Evolutionary conservation across 2,329 filamentous ascomycete genomes (phyloP).

Genomic region (Curvularia sp.): DNA sequence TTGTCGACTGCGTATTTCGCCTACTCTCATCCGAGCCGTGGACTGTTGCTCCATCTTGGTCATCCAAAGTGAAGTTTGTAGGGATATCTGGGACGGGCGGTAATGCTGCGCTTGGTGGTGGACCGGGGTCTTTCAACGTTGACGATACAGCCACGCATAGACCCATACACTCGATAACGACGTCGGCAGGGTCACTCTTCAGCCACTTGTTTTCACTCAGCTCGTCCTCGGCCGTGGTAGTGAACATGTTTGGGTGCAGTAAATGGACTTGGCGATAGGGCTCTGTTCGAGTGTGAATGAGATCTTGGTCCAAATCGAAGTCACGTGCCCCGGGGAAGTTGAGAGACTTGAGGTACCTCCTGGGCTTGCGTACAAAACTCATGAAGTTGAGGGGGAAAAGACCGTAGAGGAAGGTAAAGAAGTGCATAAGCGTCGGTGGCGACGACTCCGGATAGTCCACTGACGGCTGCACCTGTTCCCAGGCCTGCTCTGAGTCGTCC

Average conservation of each 20-base stretch:
- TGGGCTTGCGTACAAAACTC: conserved; percentile 83
- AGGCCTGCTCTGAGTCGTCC: conserved; percentile 52
- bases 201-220: conserved; percentile 80
- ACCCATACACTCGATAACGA: conserved; percentile 79
- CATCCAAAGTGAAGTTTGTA: conserved; percentile 44
- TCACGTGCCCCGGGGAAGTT: conserved; percentile 74
- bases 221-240: conserved; percentile 78
- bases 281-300: conserved; percentile 79
- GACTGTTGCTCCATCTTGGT: conserved; percentile 37
- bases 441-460: conserved; percentile 62
- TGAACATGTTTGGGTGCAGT: conserved; percentile 85
- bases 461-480: conserved; percentile 70
- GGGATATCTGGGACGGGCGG: conserved; percentile 51
- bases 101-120: conserved; percentile 56
- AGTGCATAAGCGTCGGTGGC: conserved; percentile 73
- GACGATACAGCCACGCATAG: conserved; percentile 62
- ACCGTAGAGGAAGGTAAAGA: conserved; percentile 83
- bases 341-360: conserved; percentile 77
- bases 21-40: conserved; percentile 55
- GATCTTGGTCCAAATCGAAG: conserved; percentile 77
- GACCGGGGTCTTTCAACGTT: conserved; percentile 55
- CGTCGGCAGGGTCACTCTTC: conserved; percentile 79
- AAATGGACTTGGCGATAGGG: conserved; percentile 75
- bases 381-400: conserved; percentile 86
- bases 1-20: conserved; percentile 63